A percentile compares a stretch with the other conserved stretches of the same genome.
Conservation (phyloP, 1,139 yeast species). For the Geotrichum cucujoidarum region DNA sequence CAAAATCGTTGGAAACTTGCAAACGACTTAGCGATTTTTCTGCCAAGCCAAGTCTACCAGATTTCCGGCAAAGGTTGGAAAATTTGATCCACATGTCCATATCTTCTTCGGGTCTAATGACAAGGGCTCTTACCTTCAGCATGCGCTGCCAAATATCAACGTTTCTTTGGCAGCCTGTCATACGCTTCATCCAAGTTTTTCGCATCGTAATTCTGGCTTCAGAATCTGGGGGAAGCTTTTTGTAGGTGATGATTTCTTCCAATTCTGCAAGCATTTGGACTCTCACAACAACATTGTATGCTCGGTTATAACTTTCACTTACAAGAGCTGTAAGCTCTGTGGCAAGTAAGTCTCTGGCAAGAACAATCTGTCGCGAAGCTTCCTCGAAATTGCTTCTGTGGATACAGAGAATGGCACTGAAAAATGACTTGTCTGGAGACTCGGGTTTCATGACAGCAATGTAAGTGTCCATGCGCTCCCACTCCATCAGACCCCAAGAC, state of each 20-base stretch:
- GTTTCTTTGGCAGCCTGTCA: constrained; percentile 90
- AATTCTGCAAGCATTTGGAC: constrained; percentile 96
- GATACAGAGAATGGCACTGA: constrained; percentile 79
- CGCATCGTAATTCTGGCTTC: constrained; percentile 68
- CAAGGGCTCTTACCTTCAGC: constrained; percentile 88
- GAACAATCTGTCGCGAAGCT: constrained; percentile 71
- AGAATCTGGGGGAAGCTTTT: constrained; percentile 74
- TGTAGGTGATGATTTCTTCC: constrained; percentile 89
- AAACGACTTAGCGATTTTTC: constrained; percentile 82
- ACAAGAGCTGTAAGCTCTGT: constrained; percentile 93
- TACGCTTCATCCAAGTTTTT: constrained; percentile 88
- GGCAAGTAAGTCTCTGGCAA: constrained; percentile 82
- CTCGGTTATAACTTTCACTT: constrained; percentile 93
- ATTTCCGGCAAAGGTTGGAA: constrained; percentile 91
- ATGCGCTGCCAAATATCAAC: constrained; percentile 98
- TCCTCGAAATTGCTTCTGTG: constrained; percentile 84
- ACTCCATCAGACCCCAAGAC: constrained; percentile 96
- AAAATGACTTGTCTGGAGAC: constrained; percentile 91
- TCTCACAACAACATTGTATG: constrained; percentile 93
- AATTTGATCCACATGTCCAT: constrained; percentile 98
- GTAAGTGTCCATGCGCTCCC: constrained; percentile 94
- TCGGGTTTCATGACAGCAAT: constrained; percentile 85
- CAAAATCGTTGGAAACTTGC: no score
- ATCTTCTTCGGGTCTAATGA: constrained; percentile 91
- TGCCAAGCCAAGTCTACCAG: constrained; percentile 87